Percentiles rank a stretch among this genome's conserved stretches.
Conservation (phyloP, 768 basidiomycete genomes). For the Pleurotus citrinopileatus region DNA sequence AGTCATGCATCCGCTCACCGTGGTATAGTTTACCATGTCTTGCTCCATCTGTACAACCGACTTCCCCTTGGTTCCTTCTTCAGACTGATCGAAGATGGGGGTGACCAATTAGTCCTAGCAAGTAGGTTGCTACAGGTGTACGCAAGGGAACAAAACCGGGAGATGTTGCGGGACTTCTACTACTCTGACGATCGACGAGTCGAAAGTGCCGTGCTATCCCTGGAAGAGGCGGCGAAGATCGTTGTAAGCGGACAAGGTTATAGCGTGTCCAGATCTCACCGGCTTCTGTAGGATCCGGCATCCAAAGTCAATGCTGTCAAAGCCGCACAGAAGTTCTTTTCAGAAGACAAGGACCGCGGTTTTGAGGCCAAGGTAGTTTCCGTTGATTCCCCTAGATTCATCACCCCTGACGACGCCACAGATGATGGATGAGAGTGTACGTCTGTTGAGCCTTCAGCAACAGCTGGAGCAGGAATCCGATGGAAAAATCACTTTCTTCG, state of each 20-base stretch:
- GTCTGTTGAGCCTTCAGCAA: constrained; percentile 79
- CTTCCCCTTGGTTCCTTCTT: constrained; percentile 91
- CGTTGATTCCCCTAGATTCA: too few relatives aligned
- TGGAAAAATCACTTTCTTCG: constrained; percentile 77
- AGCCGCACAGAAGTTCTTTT: constrained; percentile 88
- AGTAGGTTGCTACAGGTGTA: constrained; percentile 85
- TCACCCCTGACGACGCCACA: constrained; percentile 25
- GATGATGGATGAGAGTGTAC: constrained; percentile 89
- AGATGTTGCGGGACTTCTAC: constrained; percentile 93
- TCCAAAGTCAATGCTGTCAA: constrained; percentile 72
- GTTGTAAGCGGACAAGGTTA: constrained; percentile 37
- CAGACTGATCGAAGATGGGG: constrained; percentile 89
- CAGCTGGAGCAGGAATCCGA: constrained; percentile 84
- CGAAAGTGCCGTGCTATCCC: constrained; percentile 85
- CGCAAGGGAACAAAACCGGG: constrained; percentile 84
- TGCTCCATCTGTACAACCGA: constrained; percentile 82
- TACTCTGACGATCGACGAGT: constrained; percentile 95
- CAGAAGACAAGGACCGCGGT: constrained; percentile 85
- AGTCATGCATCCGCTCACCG: background rate
- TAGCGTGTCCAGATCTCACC: background rate
- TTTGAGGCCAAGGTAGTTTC: constrained; percentile 89
- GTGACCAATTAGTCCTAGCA: constrained; percentile 68
- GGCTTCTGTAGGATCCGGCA: constrained; percentile 57
- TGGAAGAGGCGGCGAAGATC: constrained; percentile 77
- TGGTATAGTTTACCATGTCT: constrained; percentile 87